These are phyloP conservation scores for Acrodontium crateriforme DNA, from an alignment of 2,329 filamentous ascomycete genomes.

Conservation along the genomic window DNA sequence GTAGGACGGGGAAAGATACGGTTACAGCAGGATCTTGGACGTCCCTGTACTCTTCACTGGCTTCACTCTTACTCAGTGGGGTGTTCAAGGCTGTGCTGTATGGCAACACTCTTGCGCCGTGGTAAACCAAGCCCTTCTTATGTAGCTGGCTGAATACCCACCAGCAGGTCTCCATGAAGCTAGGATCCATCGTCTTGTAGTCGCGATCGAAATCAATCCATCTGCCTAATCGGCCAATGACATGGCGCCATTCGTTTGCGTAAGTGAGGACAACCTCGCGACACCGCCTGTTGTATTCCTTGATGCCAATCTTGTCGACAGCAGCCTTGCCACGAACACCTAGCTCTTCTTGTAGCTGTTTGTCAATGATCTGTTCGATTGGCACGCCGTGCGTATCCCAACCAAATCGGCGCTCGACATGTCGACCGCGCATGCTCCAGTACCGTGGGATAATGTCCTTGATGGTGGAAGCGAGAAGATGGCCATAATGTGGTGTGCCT, in stretches of 20 bases:
- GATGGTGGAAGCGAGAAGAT: constrained; percentile 81
- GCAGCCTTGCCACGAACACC: constrained; percentile 79
- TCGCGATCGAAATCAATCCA: constrained; percentile 99
- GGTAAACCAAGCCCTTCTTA: constrained; percentile 80
- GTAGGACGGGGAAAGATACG: constrained; percentile 67
- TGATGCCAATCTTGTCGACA: constrained; percentile 73
- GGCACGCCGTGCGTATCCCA: constrained; percentile 94
- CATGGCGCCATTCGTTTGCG: constrained; percentile 71
- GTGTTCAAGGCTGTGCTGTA: constrained; percentile 87
- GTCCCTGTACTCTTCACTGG: constrained; percentile 88
- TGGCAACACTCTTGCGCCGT: constrained; percentile 84
- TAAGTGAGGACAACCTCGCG: constrained; percentile 88
- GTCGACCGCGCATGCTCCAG: constrained; percentile 92
- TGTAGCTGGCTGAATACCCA: constrained; percentile 93
- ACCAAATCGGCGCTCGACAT: constrained; percentile 83
- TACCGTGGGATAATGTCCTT: constrained; percentile 95
- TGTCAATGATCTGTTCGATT: constrained; percentile 95
- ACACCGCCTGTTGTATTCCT: constrained; percentile 84
- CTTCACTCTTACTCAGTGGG: constrained; percentile 83
- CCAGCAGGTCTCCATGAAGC: constrained; percentile 92
- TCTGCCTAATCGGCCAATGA: constrained; percentile 74
- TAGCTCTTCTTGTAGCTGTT: constrained; percentile 50
- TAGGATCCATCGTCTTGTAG: constrained; percentile 95
- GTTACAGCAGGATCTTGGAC: constrained; percentile 83
- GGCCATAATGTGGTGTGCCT: constrained; percentile 54